These are phyloP conservation scores for Penicillium sclerotiorum DNA, from an alignment of 2,329 filamentous ascomycete genomes.

Conservation along the genomic window DNA sequence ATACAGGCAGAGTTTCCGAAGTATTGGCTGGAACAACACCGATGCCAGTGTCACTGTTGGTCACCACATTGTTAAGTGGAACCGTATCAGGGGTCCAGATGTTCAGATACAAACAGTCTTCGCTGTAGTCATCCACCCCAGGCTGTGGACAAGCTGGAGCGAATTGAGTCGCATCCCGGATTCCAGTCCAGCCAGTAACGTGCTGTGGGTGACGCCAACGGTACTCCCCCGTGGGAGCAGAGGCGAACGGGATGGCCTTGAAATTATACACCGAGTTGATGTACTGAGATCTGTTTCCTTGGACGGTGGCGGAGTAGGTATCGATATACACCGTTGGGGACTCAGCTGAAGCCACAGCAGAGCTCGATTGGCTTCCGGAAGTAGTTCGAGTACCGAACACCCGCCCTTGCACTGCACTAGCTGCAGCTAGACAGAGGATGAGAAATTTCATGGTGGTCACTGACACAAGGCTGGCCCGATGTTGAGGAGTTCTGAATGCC, in stretches of 20 bases:
- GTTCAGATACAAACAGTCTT: background rate
- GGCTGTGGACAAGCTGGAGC: background rate
- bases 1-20: background rate
- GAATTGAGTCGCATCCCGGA: constrained; percentile 1
- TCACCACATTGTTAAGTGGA: background rate
- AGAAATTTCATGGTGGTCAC: background rate
- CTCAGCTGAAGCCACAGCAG: background rate
- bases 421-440: background rate
- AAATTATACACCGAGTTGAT: constrained; percentile 2
- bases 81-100: constrained; percentile 1
- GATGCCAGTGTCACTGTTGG: background rate
- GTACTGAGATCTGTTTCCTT: constrained; percentile 1
- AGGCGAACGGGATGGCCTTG: constrained; percentile 1
- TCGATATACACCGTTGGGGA: constrained; percentile 1
- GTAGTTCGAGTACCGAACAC: background rate
- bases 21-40: background rate
- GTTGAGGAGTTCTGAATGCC: background rate
- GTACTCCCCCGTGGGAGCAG: background rate
- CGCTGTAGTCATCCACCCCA: background rate
- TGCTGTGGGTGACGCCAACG: background rate
- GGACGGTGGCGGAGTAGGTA: background rate
- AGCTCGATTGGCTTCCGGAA: background rate
- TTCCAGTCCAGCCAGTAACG: constrained; percentile 1
- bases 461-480: background rate
- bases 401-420: background rate